Conservation (phyloP, 139 green algal genomes). For the Pleodorina starrii region DNA sequence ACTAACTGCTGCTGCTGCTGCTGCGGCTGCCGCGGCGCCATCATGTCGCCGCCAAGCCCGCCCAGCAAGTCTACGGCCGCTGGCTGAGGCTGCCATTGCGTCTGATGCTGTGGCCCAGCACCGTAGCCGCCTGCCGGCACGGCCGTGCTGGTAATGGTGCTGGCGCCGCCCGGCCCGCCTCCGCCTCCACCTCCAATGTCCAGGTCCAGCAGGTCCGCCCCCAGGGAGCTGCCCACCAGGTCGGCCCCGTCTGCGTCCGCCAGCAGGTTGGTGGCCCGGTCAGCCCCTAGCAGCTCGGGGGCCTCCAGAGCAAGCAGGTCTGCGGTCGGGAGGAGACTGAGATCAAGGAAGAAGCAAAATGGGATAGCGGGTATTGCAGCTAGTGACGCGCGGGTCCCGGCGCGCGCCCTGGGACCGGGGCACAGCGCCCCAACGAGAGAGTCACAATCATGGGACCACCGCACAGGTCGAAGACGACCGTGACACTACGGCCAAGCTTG, state of each 20-base stretch:
- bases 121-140: not conserved
- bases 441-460: no score
- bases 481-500: no score
- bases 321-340: not conserved
- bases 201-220: slow-evolving; percentile 50
- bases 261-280: slow-evolving; percentile 72
- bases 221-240: slow-evolving; percentile 36
- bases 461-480: no score
- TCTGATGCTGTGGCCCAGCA: not conserved
- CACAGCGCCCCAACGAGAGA: no score
- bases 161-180: not conserved
- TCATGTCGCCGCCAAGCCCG: not conserved
- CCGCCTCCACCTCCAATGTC: not conserved
- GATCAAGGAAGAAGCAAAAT: not conserved
- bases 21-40: not conserved
- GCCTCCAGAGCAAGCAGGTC: slow-evolving; percentile 46
- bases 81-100: not conserved
- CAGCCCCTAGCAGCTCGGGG: slow-evolving; percentile 50
- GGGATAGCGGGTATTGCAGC: no score
- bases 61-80: not conserved
- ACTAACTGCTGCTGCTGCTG: not conserved
- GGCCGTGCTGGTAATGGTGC: not conserved
- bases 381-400: not conserved
- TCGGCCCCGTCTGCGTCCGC: slow-evolving; percentile 60
- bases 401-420: no score